Evolutionary conservation across 345 rosid genomes (phyloP).

Genomic region (Rhizophora apiculata): DNA sequence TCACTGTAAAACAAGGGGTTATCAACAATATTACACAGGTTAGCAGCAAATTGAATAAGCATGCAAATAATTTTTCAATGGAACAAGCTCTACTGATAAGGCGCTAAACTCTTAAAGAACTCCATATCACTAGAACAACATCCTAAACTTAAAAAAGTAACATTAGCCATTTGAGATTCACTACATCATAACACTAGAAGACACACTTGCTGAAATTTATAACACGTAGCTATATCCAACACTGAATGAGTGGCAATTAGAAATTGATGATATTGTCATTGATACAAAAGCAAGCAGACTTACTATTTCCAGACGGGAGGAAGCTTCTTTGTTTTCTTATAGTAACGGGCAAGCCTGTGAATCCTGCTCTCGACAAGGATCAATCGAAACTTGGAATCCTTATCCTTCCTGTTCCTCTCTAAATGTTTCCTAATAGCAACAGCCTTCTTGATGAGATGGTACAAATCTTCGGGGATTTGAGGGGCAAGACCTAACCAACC

Average conservation of each 20-base stretch:
- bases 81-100: neutral
- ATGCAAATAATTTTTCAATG: neutral
- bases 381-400: conserved; percentile 87
- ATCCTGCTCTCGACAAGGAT: conserved; percentile 92
- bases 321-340: conserved; percentile 95
- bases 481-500: conserved; percentile 63
- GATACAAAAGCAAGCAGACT: conserved; percentile 17
- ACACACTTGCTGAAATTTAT: too few species aligned
- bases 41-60: too few species aligned
- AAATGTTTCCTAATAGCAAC: conserved; percentile 90
- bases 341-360: conserved; percentile 86
- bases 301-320: conserved; percentile 92
- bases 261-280: neutral
- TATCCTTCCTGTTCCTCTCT: conserved; percentile 96
- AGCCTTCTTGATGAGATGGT: conserved; percentile 84
- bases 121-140: neutral
- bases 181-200: neutral
- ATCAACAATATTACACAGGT: too few species aligned
- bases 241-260: neutral
- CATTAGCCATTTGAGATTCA: neutral
- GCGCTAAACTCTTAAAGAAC: neutral
- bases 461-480: conserved; percentile 86
- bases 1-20: conserved; percentile 34
- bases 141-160: neutral
- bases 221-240: too few species aligned